Conservation (phyloP, 352 stramenopile species). For the Pythium rishiriense region DNA sequence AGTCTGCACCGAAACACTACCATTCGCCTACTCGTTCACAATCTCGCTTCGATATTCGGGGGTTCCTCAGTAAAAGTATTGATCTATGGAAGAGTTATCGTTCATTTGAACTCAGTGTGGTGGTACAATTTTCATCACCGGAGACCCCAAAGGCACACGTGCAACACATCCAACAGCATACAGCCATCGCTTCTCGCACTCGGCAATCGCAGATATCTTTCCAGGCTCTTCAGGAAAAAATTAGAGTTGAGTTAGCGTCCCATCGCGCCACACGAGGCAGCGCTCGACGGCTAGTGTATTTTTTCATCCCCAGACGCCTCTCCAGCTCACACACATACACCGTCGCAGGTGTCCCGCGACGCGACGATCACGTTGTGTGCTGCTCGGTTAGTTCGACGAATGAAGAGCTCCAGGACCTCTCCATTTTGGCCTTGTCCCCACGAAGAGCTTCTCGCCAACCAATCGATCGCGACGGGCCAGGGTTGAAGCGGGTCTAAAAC, state of each 20-base stretch:
- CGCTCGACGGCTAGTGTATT: conserved; percentile 55
- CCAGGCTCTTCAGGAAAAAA: conserved; percentile 80
- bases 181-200: conserved; percentile 10
- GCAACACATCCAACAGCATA: conserved; percentile 4
- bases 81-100: conserved; percentile 74
- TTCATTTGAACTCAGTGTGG: conserved; percentile 71
- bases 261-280: conserved; percentile 31
- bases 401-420: no score
- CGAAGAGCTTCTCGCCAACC: conserved; percentile 4
- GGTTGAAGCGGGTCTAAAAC: not conserved
- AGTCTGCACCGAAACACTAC: not conserved
- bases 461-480: conserved; percentile 2
- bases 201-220: not conserved
- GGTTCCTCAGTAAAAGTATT: conserved; percentile 56
- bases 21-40: not conserved
- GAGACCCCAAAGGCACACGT: conserved; percentile 22
- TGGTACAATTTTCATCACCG: conserved; percentile 70
- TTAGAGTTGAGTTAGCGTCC: conserved; percentile 74
- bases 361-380: not conserved
- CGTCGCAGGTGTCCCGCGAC: no score
- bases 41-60: conserved; percentile 3
- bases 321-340: no score
- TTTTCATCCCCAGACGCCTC: conserved; percentile 75
- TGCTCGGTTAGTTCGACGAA: no score
- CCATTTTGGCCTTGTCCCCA: no score